Evolutionary conservation across 805 yeast species (phyloP), one percentile per base, ranked within the genome.

Genomic region (Metschnikowia borealis): DNA sequence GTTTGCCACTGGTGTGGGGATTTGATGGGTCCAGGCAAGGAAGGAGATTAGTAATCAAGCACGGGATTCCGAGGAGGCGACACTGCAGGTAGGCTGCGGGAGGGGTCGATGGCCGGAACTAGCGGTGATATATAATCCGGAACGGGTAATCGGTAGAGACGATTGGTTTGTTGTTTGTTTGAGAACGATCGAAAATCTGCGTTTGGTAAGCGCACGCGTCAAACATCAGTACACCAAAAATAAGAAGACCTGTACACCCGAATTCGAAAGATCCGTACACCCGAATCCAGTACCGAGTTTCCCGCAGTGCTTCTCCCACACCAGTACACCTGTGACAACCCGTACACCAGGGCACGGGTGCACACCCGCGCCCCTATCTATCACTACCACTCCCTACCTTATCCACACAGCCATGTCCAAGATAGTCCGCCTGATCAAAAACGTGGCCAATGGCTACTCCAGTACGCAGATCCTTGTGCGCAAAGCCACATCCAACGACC

Each of bases 401-500:
- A 18, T n/a, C 14, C 33, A 23, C 44, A n/a, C 31, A 31, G 34
- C 21, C 47, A 87, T 87, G 95, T 85, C 92, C 11, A 87, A 87
- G 62, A 74, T 90, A 55, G 82, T 88, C 46, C 87, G 97, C 64
- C 81, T 89, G 36, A 83, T 90, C 64, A 91, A 89, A 68, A 92
- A 92, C 65, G 91, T 86, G 23, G 84, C 91, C 65, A 88, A 84
- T 63, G 98, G 98, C 38, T 92, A 92, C 71, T 80, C 96, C 5
- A 68, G 85, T 8, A 84, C 89, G 15, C 97, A 92, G 68, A 84
- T 89, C 31, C 75, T 87, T 66, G 97, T 92, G 38, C 82, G 98
- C 64, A 89, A 89, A 61, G 94, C 96, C 52, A 92, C 98, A 1
- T 82, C 94, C 53, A 92, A 92, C 64, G 96, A 88, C 57, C 77